These are phyloP conservation scores for Balamuthia mandrillaris DNA, from an alignment of 208 protist species.

Conservation along the genomic window DNA sequence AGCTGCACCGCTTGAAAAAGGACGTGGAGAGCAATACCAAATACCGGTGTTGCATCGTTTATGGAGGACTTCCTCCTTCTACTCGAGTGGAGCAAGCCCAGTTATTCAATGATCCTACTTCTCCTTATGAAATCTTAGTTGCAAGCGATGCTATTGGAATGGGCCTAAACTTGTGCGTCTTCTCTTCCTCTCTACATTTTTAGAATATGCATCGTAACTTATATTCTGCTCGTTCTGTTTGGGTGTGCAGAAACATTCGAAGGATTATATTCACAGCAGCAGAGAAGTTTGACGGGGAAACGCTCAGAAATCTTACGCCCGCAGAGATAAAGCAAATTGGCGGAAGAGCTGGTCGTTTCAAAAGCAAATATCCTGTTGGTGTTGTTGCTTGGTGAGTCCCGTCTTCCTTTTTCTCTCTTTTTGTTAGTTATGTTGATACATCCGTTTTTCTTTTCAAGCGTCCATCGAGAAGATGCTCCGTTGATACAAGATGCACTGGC, in stretches of 20 bases:
- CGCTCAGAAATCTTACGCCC: neutral
- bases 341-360: slow-evolving; percentile 16
- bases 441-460: neutral
- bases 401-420: neutral
- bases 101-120: slow-evolving; percentile 37
- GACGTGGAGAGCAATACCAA: slow-evolving; percentile 9
- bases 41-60: slow-evolving; percentile 32
- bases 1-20: slow-evolving; percentile 16
- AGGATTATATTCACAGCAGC: slow-evolving; percentile 42
- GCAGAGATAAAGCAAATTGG: slow-evolving; percentile 57
- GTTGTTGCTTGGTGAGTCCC: neutral
- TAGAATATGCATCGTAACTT: neutral
- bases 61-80: slow-evolving; percentile 48
- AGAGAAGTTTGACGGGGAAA: slow-evolving; percentile 47
- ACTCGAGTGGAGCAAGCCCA: slow-evolving; percentile 36
- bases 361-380: neutral
- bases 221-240: neutral
- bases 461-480: neutral
- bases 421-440: neutral
- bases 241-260: slow-evolving; percentile 34
- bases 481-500: neutral
- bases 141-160: slow-evolving; percentile 59
- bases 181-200: neutral
- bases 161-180: slow-evolving; percentile 54
- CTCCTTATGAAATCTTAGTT: slow-evolving; percentile 40